A percentile compares a stretch with the other conserved stretches of the same genome.
These are phyloP conservation scores for Pseudogymnoascus sp. DNA, from an alignment of 2,329 filamentous ascomycete genomes.

Conservation along the genomic window DNA sequence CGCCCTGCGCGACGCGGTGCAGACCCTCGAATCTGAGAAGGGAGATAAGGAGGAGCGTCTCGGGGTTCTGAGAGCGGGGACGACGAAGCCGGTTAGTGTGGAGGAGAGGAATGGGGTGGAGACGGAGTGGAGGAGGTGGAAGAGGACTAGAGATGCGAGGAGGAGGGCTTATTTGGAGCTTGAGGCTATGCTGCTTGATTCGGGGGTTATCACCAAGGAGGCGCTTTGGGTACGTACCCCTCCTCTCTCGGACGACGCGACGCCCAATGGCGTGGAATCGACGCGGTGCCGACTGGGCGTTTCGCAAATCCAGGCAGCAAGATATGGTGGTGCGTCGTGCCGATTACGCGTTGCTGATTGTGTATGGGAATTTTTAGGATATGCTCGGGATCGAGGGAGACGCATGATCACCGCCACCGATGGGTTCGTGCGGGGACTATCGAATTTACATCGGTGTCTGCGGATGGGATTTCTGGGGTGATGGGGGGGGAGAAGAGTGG, in stretches of 20 bases:
- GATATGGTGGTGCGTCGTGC: neutral
- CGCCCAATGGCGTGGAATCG: neutral
- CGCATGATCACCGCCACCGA: constrained; percentile 7
- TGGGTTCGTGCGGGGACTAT: neutral
- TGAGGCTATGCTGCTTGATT: constrained; percentile 37
- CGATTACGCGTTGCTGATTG: neutral
- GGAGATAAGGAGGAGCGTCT: constrained; percentile 33
- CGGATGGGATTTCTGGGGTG: neutral
- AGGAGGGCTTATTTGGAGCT: constrained; percentile 24
- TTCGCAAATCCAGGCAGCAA: neutral
- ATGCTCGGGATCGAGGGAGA: constrained; percentile 5
- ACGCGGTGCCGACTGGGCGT: neutral
- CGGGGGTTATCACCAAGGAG: constrained; percentile 31
- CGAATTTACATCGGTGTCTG: neutral
- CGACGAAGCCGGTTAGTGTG: constrained; percentile 36
- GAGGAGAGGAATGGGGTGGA: constrained; percentile 40
- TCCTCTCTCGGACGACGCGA: neutral
- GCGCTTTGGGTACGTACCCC: constrained; percentile 39
- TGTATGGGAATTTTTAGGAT: neutral
- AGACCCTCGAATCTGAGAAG: constrained; percentile 37
- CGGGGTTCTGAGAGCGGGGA: constrained; percentile 30
- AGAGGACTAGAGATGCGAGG: constrained; percentile 23
- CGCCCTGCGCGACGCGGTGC: constrained; percentile 38
- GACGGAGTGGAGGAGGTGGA: constrained; percentile 38
- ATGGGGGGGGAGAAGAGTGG: neutral